Conservation (phyloP, 2,329 filamentous ascomycete species). For the Ophiostoma australiae region DNA sequence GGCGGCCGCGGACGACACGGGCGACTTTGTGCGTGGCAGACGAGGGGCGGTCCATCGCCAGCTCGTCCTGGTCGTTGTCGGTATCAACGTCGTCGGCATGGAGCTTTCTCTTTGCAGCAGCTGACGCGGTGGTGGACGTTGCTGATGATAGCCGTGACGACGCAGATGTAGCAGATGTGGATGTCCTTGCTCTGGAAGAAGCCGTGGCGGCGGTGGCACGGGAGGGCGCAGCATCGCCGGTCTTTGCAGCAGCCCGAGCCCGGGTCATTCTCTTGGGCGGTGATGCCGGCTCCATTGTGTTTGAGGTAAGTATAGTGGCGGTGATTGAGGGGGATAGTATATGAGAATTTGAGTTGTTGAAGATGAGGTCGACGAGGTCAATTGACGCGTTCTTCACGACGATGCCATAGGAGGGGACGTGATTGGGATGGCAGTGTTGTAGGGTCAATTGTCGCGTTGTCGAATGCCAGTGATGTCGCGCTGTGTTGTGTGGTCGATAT, state of each 20-base stretch:
- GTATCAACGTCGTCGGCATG: slow-evolving; percentile 49
- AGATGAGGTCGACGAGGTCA: neutral
- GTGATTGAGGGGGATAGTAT: neutral
- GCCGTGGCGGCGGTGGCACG: slow-evolving; percentile 36
- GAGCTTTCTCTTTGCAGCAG: slow-evolving; percentile 48
- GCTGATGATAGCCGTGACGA: slow-evolving; percentile 38
- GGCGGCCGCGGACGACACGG: slow-evolving; percentile 44
- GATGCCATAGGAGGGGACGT: slow-evolving; percentile 4
- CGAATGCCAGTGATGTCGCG: neutral
- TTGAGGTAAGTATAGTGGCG: neutral
- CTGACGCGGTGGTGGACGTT: slow-evolving; percentile 31
- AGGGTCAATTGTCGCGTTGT: neutral
- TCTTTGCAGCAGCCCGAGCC: slow-evolving; percentile 43
- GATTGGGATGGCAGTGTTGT: neutral
- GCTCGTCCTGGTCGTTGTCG: slow-evolving; percentile 37
- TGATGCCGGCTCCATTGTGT: slow-evolving; percentile 30
- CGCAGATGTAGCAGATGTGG: slow-evolving; percentile 29
- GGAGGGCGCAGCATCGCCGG: slow-evolving; percentile 28
- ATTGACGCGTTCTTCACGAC: slow-evolving; percentile 8
- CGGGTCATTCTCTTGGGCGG: slow-evolving; percentile 33
- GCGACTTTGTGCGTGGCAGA: slow-evolving; percentile 32
- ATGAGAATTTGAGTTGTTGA: neutral
- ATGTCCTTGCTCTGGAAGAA: slow-evolving; percentile 37
- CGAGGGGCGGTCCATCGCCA: slow-evolving; percentile 27
- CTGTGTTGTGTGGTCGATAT: neutral